These are phyloP conservation scores for Ceriops tagal DNA, from an alignment of 345 rosid genomes.

Conservation along the genomic window DNA sequence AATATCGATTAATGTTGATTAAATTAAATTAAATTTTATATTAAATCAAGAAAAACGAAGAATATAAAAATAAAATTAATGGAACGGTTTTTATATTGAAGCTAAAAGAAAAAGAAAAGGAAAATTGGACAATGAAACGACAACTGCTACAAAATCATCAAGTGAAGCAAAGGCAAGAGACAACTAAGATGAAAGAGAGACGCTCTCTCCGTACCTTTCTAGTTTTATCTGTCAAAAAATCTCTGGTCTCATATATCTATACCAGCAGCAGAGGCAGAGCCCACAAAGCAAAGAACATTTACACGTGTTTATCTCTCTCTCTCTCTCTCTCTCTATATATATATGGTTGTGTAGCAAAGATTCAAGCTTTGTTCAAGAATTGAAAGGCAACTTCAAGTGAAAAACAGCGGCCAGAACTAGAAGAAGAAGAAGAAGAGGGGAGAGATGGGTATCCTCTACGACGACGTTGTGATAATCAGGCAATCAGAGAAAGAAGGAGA, in stretches of 20 bases:
- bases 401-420: background rate
- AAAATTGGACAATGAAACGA: constrained; percentile 11
- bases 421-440: constrained; percentile 11
- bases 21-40: no score
- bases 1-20: no score
- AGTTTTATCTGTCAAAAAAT: background rate
- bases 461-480: constrained; percentile 78
- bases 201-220: background rate
- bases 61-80: no score
- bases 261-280: background rate
- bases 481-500: constrained; percentile 75
- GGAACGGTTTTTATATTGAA: no score
- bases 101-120: background rate
- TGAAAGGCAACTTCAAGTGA: background rate
- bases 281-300: background rate
- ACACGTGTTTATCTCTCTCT: background rate
- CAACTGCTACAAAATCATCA: constrained; percentile 16
- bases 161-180: constrained; percentile 40
- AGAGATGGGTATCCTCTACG: constrained; percentile 69
- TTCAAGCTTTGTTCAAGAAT: background rate
- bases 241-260: background rate
- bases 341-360: background rate
- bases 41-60: no score
- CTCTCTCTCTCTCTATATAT: no score
- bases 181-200: background rate